These are phyloP conservation scores for Ehretia macrophylla DNA, from an alignment of 257 asterid species.

Conservation along the genomic window DNA sequence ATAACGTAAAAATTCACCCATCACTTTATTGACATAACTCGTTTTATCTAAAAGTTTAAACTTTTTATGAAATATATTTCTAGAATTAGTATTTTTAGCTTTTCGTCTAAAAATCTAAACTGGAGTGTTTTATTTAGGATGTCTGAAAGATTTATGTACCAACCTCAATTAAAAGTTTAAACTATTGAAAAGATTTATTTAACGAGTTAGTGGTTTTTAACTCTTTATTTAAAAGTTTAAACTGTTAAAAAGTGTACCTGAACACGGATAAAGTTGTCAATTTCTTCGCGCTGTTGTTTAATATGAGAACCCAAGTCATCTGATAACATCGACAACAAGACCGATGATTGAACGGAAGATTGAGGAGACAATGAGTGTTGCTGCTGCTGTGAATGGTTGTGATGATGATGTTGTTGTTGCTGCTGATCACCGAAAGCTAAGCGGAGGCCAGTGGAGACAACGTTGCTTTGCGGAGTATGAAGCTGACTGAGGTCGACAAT, in stretches of 20 bases:
- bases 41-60: no score
- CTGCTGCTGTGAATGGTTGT: constrained; percentile 3
- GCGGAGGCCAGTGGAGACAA: constrained; percentile 40
- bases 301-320: constrained; percentile 31
- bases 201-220: no score
- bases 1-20: neutral
- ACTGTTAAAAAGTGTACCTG: no score
- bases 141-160: no score
- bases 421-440: constrained; percentile 30
- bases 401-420: constrained; percentile 13
- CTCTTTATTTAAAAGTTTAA: no score
- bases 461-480: constrained; percentile 24
- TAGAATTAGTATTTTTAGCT: no score
- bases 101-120: no score
- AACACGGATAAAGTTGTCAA: constrained; percentile 22
- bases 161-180: no score
- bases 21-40: no score
- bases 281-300: constrained; percentile 35
- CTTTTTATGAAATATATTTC: no score
- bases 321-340: constrained; percentile 21
- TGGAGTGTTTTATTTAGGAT: no score
- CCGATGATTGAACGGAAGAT: constrained; percentile 32
- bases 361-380: constrained; percentile 30
- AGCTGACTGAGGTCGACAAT: constrained; percentile 31
- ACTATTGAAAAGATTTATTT: no score